Percentiles rank a stretch among this genome's conserved stretches.
These are phyloP conservation scores for Thielaviopsis musarum DNA, from an alignment of 2,329 filamentous ascomycete genomes.

Conservation along the genomic window DNA sequence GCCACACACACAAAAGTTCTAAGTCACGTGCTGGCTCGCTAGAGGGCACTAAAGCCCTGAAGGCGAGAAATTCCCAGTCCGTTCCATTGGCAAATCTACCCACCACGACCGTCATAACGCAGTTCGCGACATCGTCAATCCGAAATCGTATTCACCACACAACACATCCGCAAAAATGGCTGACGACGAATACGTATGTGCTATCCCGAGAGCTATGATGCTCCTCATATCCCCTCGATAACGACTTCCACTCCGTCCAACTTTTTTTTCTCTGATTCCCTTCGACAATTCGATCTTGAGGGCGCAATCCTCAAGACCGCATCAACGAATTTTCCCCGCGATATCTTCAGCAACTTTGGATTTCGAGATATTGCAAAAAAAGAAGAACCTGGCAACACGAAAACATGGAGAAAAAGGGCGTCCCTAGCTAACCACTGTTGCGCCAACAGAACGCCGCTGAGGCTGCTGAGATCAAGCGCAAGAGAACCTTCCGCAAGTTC, in stretches of 20 bases:
- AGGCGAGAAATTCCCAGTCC: slow-evolving; percentile 10
- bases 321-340: slow-evolving; percentile 6
- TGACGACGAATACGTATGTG: slow-evolving; percentile 75
- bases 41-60: slow-evolving; percentile 13
- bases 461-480: slow-evolving; percentile 99
- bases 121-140: slow-evolving; percentile 12
- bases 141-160: slow-evolving; percentile 12
- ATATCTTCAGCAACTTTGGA: neutral
- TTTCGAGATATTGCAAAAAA: neutral
- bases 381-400: neutral
- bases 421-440: slow-evolving; percentile 9
- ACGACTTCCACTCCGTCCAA: neutral
- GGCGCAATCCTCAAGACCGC: slow-evolving; percentile 16
- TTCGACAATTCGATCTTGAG: slow-evolving; percentile 8
- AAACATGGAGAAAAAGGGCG: neutral
- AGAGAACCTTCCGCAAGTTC: slow-evolving; percentile 99
- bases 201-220: slow-evolving; percentile 10
- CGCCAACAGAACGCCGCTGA: slow-evolving; percentile 72
- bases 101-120: slow-evolving; percentile 12
- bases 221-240: neutral
- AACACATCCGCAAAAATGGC: slow-evolving; percentile 50
- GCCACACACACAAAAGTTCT: slow-evolving; percentile 9
- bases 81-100: slow-evolving; percentile 10
- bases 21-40: slow-evolving; percentile 8
- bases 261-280: neutral